Conservation (phyloP, 164 flowering plant species). For the Protea cynaroides region DNA sequence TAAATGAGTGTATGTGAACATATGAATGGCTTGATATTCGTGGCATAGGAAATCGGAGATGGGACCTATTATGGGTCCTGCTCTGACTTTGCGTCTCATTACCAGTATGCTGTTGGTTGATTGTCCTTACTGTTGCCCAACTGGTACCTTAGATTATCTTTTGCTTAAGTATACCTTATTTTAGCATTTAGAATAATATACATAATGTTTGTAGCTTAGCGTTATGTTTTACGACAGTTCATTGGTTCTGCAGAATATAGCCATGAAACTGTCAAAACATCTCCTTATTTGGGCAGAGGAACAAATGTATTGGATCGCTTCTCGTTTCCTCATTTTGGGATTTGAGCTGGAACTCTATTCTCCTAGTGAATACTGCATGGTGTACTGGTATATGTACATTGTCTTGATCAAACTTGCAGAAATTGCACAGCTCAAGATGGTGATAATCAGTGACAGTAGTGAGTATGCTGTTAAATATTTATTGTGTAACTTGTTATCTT, state of each 20-base stretch:
- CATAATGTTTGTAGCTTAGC: background rate
- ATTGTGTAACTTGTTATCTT: background rate
- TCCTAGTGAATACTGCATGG: constrained; percentile 94
- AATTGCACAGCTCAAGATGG: constrained; percentile 55
- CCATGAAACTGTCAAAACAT: constrained; percentile 42
- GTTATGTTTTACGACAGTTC: constrained; percentile 1
- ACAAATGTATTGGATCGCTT: constrained; percentile 93
- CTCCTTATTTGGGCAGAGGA: constrained; percentile 91
- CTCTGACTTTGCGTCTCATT: no score
- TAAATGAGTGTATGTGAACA: background rate
- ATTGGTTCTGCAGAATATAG: constrained; percentile 45
- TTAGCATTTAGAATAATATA: background rate
- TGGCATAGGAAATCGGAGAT: background rate
- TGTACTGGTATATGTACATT: constrained; percentile 84
- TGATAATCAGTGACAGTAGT: constrained; percentile 41
- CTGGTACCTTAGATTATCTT: background rate
- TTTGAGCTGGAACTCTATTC: constrained; percentile 95
- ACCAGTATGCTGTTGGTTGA: background rate
- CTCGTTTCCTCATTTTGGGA: constrained; percentile 80
- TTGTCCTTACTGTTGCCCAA: background rate
- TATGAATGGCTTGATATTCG: background rate
- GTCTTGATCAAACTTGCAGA: constrained; percentile 75
- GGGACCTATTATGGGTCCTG: background rate
- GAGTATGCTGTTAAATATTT: constrained; percentile 19
- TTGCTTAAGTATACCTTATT: background rate